Percentiles rank a stretch among this genome's conserved stretches.
phyloP scores from a whole-genome alignment of 2,329 filamentous ascomycete genomes.

The Diaporthe velutina region DNA sequence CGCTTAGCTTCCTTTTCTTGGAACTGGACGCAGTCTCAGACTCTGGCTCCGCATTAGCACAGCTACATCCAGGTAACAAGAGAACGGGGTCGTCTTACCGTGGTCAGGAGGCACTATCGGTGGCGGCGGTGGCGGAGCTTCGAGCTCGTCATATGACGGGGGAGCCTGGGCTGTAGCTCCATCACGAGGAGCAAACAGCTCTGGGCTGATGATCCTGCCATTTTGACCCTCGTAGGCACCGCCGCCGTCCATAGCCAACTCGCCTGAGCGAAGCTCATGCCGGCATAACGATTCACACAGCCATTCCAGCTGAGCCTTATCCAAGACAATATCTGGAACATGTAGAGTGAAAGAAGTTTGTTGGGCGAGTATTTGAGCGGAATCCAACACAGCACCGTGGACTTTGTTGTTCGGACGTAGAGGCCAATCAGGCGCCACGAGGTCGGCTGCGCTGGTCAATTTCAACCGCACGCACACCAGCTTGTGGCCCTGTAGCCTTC shows the following conservation, averaged over 20 bases:
- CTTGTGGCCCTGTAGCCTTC: background rate
- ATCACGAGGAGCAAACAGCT: constrained; percentile 6
- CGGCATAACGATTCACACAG: constrained; percentile 19
- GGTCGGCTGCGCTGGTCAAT: background rate
- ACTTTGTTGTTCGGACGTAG: constrained; percentile 32
- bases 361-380: constrained; percentile 24
- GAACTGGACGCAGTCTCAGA: background rate
- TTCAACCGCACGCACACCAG: background rate
- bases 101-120: constrained; percentile 1
- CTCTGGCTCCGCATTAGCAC: background rate
- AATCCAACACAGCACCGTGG: constrained; percentile 32
- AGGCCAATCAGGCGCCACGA: constrained; percentile 15
- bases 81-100: background rate
- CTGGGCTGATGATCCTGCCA: constrained; percentile 23
- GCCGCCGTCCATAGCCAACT: background rate
- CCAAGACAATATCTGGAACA: background rate
- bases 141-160: constrained; percentile 33
- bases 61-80: background rate
- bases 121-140: constrained; percentile 14
- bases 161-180: background rate
- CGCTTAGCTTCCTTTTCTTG: constrained; percentile 15
- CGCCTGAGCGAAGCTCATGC: constrained; percentile 6
- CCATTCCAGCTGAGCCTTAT: constrained; percentile 11
- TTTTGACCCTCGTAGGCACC: constrained; percentile 23
- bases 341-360: constrained; percentile 16